These are phyloP conservation scores for Cicer bijugum DNA, from an alignment of 306 rosid species.

Conservation along the genomic window DNA sequence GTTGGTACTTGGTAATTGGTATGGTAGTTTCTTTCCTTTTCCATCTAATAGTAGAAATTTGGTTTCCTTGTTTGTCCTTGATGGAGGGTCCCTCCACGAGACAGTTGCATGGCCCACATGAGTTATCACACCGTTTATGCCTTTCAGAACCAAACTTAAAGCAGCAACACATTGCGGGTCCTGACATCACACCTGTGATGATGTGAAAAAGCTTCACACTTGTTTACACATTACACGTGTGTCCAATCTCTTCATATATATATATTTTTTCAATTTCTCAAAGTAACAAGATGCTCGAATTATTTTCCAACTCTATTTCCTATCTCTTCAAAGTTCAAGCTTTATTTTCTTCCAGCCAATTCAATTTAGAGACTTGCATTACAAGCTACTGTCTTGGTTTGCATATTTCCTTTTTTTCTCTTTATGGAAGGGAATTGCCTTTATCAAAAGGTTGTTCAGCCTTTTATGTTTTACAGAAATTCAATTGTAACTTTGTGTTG, in stretches of 20 bases:
- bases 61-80: conserved; percentile 45
- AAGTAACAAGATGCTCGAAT: conserved; percentile 17
- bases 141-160: conserved; percentile 52
- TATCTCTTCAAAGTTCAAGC: background rate
- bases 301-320: background rate
- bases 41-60: conserved; percentile 9
- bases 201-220: conserved; percentile 43
- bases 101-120: conserved; percentile 40
- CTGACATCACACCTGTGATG: conserved; percentile 55
- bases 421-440: conserved; percentile 27
- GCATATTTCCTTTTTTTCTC: conserved; percentile 18
- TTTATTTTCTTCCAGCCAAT: conserved; percentile 7
- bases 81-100: conserved; percentile 46
- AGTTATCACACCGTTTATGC: conserved; percentile 44
- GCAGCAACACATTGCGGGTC: conserved; percentile 55
- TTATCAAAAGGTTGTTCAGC: conserved; percentile 19
- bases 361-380: conserved; percentile 3
- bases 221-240: conserved; percentile 53
- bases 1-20: conserved; percentile 31
- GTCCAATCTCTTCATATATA: conserved; percentile 8
- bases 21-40: conserved; percentile 34
- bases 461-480: background rate
- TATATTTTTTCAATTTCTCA: background rate
- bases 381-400: conserved; percentile 24
- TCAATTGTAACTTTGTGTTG: conserved; percentile 28